These are phyloP conservation scores for Myrica gale DNA, from an alignment of 306 rosid species.

Conservation along the genomic window DNA sequence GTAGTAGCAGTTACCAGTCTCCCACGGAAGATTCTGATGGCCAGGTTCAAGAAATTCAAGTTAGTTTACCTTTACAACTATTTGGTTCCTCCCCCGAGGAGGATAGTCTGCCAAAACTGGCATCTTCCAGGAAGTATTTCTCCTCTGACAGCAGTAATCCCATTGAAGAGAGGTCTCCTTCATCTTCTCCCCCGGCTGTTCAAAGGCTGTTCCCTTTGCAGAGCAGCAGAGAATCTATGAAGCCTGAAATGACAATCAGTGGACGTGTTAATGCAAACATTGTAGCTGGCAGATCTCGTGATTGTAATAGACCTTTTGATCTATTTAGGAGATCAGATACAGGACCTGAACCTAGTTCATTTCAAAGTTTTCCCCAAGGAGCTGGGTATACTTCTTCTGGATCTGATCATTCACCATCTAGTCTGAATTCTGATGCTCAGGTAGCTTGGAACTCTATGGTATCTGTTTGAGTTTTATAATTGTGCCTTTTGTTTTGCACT, in stretches of 20 bases:
- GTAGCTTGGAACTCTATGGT: slow-evolving; percentile 37
- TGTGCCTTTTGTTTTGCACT: neutral
- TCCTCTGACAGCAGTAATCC: slow-evolving; percentile 93
- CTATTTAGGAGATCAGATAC: slow-evolving; percentile 64
- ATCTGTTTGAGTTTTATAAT: neutral
- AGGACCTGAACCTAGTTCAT: slow-evolving; percentile 47
- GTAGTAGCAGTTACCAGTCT: slow-evolving; percentile 81
- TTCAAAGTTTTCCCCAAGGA: slow-evolving; percentile 65
- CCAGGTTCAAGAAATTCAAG: slow-evolving; percentile 55
- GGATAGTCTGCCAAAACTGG: slow-evolving; percentile 48
- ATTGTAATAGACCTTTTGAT: slow-evolving; percentile 59
- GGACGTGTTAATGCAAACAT: slow-evolving; percentile 36
- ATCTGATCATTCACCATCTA: slow-evolving; percentile 90
- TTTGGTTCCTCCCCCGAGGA: slow-evolving; percentile 68
- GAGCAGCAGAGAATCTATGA: slow-evolving; percentile 40
- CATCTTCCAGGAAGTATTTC: slow-evolving; percentile 62
- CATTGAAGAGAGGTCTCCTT: slow-evolving; percentile 71
- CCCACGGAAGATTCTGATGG: slow-evolving; percentile 71
- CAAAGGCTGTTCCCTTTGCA: slow-evolving; percentile 67
- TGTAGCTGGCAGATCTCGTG: slow-evolving; percentile 43
- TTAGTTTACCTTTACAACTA: slow-evolving; percentile 74
- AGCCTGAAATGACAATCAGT: slow-evolving; percentile 37
- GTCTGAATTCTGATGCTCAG: slow-evolving; percentile 83
- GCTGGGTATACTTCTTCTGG: slow-evolving; percentile 82
- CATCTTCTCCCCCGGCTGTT: slow-evolving; percentile 68